Base-by-base conservation (phyloP, 176 grass and related monocot genomes). In the Juncus effusus region DNA sequence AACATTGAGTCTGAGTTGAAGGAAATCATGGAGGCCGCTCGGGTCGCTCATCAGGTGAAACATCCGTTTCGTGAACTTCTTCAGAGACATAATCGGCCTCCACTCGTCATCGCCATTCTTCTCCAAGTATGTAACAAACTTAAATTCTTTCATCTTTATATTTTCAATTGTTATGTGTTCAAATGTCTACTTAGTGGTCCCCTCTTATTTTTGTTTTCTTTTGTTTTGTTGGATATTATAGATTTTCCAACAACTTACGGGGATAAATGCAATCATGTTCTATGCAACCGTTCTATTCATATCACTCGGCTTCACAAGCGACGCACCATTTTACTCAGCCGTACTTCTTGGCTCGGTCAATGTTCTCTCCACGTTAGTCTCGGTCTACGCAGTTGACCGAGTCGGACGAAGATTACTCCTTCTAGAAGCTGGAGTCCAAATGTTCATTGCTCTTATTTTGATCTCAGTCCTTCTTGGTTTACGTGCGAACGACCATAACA, bases 231-330 rank as follows among this genome's bases (percentile, higher is more conserved):
- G 4, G 4, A 6, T 9, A 47, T 47, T 62, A 16, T 49, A 77
- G 88, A 77, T 87, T 44, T 92, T 92, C 81, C 88, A 92, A 63
- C 88, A 92, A 76, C 79, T 88, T 60, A 92, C 88, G 0, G 88
- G 88, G 0, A 92, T 92, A 78, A 92, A 87, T 59, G 84, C 88
- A 58, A 92, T 92, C 88, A 87, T 92, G 84, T 92, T 92, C 88
- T 92, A 92, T 77, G 88, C 88, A 7, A 80, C 88, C 3, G 88
- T 92, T 53, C 81, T 92, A 10, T 92, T 92, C 81, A 88, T 65
- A 81, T 87, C 89, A 37, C 81, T 92, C 1, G 89, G 89, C 0
- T 92, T 88, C 81, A 84, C 81, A 78, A 88, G 7, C 77, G 81
- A 85, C 61, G 84, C 89, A 1, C 52, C 84, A 36, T 84, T 88